Conservation (phyloP, 441 rosid species). For the Mallotus japonicus region DNA sequence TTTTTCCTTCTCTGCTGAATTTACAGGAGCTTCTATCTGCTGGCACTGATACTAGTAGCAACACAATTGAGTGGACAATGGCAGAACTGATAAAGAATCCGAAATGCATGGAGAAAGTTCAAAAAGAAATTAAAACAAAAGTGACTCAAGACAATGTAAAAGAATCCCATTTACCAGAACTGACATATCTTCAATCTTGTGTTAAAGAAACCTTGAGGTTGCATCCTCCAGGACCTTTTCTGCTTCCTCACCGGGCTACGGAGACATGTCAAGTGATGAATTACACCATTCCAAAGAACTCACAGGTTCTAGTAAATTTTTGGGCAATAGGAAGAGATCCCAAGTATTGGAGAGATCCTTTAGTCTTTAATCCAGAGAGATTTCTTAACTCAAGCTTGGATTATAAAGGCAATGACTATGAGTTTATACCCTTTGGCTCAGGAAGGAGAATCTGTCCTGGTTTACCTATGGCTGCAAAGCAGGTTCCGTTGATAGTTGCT, state of each 20-base stretch:
- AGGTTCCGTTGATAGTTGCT: conserved; percentile 33
- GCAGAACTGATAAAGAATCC: conserved; percentile 31
- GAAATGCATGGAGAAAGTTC: conserved; percentile 20
- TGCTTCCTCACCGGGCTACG: conserved; percentile 51
- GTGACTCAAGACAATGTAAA: neutral
- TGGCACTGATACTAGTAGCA: conserved; percentile 33
- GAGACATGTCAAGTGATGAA: conserved; percentile 34
- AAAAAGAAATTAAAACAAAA: conserved; percentile 20
- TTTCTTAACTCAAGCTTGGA: conserved; percentile 36
- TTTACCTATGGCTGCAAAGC: conserved; percentile 36
- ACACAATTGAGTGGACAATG: conserved; percentile 32
- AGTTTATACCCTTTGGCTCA: conserved; percentile 59
- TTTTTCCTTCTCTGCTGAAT: neutral
- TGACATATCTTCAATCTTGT: conserved; percentile 47
- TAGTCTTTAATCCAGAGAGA: conserved; percentile 45
- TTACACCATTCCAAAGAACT: conserved; percentile 41
- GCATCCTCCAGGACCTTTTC: conserved; percentile 60
- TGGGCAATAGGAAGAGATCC: conserved; percentile 58
- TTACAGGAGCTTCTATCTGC: conserved; percentile 32
- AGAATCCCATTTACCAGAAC: conserved; percentile 30
- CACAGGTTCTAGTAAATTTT: conserved; percentile 42
- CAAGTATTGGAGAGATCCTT: conserved; percentile 43
- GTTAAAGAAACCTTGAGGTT: conserved; percentile 49
- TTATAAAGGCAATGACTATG: conserved; percentile 49
- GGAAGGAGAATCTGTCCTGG: conserved; percentile 62